Evolutionary conservation across 257 asterid genomes (phyloP).

Genomic region (Lithospermum erythrorhizon): DNA sequence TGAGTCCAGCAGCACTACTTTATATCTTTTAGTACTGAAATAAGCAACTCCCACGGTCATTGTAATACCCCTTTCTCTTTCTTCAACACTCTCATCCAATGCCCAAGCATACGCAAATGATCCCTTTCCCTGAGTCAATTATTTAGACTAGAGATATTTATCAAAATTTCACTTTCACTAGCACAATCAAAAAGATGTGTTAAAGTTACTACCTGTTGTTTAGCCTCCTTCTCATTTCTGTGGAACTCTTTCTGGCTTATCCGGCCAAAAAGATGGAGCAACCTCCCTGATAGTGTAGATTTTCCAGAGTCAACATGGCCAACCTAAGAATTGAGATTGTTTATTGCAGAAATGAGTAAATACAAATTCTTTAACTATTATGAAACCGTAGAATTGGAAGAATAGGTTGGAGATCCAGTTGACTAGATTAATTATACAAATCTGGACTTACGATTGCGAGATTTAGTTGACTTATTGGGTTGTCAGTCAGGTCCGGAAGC

Average conservation of each 20-base stretch:
- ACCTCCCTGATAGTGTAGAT: slow-evolving; percentile 94
- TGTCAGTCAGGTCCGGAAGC: slow-evolving; percentile 46
- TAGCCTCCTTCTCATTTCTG: slow-evolving; percentile 82
- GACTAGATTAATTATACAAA: slow-evolving; percentile 5
- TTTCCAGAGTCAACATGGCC: slow-evolving; percentile 99
- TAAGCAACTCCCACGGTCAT: slow-evolving; percentile 95
- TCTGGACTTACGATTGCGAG: slow-evolving; percentile 75
- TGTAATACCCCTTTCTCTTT: slow-evolving; percentile 97
- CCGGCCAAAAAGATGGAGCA: slow-evolving; percentile 75
- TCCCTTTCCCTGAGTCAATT: slow-evolving; percentile 76
- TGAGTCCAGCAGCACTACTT: slow-evolving; percentile 85
- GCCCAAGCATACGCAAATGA: slow-evolving; percentile 99
- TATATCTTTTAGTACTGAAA: slow-evolving; percentile 58
- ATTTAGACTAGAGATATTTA: slow-evolving; percentile 11
- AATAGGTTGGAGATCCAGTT: neutral
- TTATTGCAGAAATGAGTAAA: slow-evolving; percentile 5
- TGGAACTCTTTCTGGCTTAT: slow-evolving; percentile 80
- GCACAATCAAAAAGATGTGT: slow-evolving; percentile 4
- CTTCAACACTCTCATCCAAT: slow-evolving; percentile 95
- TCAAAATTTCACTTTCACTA: slow-evolving; percentile 4
- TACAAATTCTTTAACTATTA: too few species aligned
- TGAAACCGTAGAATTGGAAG: neutral
- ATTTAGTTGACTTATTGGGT: slow-evolving; percentile 61
- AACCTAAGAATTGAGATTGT: slow-evolving; percentile 38
- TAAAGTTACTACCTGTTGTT: slow-evolving; percentile 44